Percentiles rank a stretch among this genome's conserved stretches.
phyloP scores from a whole-genome alignment of 345 rosid genomes.

The Salix caprea region DNA sequence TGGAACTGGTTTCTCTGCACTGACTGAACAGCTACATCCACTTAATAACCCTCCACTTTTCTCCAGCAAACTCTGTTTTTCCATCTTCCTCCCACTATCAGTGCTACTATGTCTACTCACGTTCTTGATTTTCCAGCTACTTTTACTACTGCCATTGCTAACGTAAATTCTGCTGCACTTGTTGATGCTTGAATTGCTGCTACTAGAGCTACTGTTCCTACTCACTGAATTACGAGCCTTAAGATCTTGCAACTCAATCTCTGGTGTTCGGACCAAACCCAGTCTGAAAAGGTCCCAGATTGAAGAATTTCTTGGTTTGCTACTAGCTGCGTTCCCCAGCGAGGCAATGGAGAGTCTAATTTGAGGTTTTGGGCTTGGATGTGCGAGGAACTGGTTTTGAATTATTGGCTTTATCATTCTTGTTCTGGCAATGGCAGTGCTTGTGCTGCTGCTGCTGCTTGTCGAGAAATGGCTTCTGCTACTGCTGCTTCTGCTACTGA shows the following conservation, averaged over 20 bases:
- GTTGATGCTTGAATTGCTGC: constrained; percentile 31
- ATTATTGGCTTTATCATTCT: constrained; percentile 31
- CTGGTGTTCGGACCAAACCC: constrained; percentile 77
- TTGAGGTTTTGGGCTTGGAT: constrained; percentile 79
- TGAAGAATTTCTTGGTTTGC: constrained; percentile 44
- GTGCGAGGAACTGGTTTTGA: constrained; percentile 43
- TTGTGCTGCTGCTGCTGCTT: constrained; percentile 14
- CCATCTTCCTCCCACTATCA: constrained; percentile 3
- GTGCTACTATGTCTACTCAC: background rate
- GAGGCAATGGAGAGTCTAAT: constrained; percentile 39
- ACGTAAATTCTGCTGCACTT: constrained; percentile 26
- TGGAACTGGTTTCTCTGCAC: constrained; percentile 48
- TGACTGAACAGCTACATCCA: constrained; percentile 43
- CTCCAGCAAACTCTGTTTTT: constrained; percentile 22
- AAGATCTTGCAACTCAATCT: constrained; percentile 53
- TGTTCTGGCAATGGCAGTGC: background rate
- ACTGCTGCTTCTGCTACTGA: constrained; percentile 47
- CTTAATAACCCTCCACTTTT: constrained; percentile 22
- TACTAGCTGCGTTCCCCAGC: constrained; percentile 15
- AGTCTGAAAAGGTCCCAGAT: constrained; percentile 65
- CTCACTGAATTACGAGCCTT: constrained; percentile 33
- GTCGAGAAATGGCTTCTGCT: constrained; percentile 34
- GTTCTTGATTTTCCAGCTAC: background rate
- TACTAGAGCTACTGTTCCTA: constrained; percentile 37
- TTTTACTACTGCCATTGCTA: constrained; percentile 29